Evolutionary conservation across 805 yeast species (phyloP), one percentile per base, ranked within the genome.

Genomic region (Nakazawaea pomicola): DNA sequence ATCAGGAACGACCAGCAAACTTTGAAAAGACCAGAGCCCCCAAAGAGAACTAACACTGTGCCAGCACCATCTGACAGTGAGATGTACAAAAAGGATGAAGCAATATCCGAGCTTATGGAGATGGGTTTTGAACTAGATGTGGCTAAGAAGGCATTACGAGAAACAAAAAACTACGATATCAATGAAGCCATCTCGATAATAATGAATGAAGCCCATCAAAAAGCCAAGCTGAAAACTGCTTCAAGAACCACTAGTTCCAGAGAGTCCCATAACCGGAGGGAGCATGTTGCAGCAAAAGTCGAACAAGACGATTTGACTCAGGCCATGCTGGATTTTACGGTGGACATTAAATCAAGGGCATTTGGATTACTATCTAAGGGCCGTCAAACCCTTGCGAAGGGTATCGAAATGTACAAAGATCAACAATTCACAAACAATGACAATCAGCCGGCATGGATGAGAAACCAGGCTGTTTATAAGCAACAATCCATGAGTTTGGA

Each of bases 381-480:
- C 1, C 67, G 71, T 40, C 68, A 78, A 44, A 78, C 80, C 28
- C 65, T 83, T 9, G 74, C 76, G 46, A 75, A 76, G 49, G 84
- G 83, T 30, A 62, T 81, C 21, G 83, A 76, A 38, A 74, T 73
- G 53, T 74, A 80, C 49, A 75, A 74, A 47, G 58, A 56, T 27
- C 59, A 58, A 33, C 58, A 47, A 29, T 39, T 56, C 42, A 51
- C 55, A 32, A 54, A 54, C 10, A 54, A 53, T 32, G 56, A 58
- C 30, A 57, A 59, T 36, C 54, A 64, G 48, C 95, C 95, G 0
- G 76, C 80, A 1, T 86, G 95, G 95, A 80, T 86, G 89, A 70
- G 64, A 43, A 72, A 76, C 45, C 80, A 75, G 50, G 65, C 61
- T 11, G 63, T 53, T 49, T 70, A 80, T 49, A 73, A 67, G 42